phyloP scores from a whole-genome alignment of 169 alveolate genomes.

The Plasmodium knowlesi region DNA sequence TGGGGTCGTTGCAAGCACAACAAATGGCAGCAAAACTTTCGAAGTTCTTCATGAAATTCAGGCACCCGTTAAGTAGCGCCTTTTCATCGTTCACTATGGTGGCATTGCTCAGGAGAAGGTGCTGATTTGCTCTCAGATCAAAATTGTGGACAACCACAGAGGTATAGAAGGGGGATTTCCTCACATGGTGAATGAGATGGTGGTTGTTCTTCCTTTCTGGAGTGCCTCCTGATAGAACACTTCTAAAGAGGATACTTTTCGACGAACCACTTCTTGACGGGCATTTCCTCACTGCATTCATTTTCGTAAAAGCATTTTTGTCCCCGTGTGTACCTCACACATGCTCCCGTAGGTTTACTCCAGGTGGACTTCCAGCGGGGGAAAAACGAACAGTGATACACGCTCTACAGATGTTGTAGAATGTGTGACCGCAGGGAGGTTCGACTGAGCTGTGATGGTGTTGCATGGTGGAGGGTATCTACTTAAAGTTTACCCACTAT shows the following conservation, averaged over 20 bases:
- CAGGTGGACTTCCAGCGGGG: neutral
- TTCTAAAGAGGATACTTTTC: neutral
- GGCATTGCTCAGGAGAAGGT: constrained; percentile 16
- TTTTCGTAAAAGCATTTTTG: neutral
- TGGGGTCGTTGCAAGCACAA: constrained; percentile 66
- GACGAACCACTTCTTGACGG: neutral
- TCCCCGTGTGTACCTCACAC: neutral
- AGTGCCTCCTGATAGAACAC: neutral
- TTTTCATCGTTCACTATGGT: constrained; percentile 15
- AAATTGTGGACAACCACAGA: constrained; percentile 39
- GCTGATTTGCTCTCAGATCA: constrained; percentile 20
- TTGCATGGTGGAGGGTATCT: neutral
- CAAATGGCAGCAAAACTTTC: constrained; percentile 46
- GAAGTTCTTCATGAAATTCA: constrained; percentile 38
- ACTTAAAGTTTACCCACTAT: neutral
- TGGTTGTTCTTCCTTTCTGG: neutral
- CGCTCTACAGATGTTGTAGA: neutral
- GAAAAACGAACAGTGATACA: neutral
- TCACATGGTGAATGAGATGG: neutral
- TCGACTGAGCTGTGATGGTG: neutral
- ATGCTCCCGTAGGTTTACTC: neutral
- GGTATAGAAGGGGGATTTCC: neutral
- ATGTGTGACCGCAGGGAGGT: neutral
- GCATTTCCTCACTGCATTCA: neutral
- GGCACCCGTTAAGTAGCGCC: neutral